A percentile compares a stretch with the other conserved stretches of the same genome.
Evolutionary conservation across 768 basidiomycete genomes (phyloP).

Genomic region (Amanita fuliginea): DNA sequence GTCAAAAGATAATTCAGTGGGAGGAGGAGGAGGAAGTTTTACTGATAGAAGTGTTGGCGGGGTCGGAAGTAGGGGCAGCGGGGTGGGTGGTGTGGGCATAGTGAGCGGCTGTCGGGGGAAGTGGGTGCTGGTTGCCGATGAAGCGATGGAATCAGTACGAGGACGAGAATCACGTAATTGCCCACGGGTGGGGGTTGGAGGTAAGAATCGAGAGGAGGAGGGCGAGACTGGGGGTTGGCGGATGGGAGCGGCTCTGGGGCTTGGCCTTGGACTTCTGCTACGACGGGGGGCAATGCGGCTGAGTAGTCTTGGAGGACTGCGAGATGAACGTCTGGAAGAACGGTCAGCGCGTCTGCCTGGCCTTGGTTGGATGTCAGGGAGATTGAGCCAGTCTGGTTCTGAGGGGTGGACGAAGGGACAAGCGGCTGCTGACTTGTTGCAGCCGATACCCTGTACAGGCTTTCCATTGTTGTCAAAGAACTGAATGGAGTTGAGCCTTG

Average conservation of each 20-base stretch:
- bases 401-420: slow-evolving; percentile 20
- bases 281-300: neutral
- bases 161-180: neutral
- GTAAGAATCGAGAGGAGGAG: neutral
- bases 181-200: neutral
- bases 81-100: neutral
- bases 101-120: neutral
- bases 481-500: neutral
- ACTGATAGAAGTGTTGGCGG: slow-evolving; percentile 8
- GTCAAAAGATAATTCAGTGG: slow-evolving; percentile 9
- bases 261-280: neutral
- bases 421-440: neutral
- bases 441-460: slow-evolving; percentile 5
- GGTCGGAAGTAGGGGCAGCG: slow-evolving; percentile 12
- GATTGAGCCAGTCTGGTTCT: slow-evolving; percentile 15
- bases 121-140: slow-evolving; percentile 6
- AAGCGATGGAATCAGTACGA: slow-evolving; percentile 5
- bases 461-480: slow-evolving; percentile 10
- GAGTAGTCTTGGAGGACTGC: neutral
- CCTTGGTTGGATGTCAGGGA: neutral
- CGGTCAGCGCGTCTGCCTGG: neutral
- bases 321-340: neutral
- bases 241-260: neutral
- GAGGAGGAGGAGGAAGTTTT: slow-evolving; percentile 3
- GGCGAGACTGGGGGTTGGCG: neutral